Percentiles rank a stretch among this genome's conserved stretches.
phyloP scores from a whole-genome alignment of 441 rosid genomes.

The Flueggea neowawraea region DNA sequence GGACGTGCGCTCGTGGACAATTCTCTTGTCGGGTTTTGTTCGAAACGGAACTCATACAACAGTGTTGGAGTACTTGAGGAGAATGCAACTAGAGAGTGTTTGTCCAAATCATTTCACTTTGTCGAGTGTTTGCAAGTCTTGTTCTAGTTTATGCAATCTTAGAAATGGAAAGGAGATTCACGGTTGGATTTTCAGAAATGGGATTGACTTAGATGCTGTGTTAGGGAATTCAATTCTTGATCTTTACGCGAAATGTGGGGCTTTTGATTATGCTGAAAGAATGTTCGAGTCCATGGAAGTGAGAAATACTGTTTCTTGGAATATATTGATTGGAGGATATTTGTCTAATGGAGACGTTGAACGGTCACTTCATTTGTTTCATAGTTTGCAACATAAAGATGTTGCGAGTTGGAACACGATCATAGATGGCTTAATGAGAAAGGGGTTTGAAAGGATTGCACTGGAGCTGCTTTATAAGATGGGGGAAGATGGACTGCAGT shows the following conservation, averaged over 20 bases:
- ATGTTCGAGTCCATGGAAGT: slow-evolving; percentile 34
- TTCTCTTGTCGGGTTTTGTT: slow-evolving; percentile 34
- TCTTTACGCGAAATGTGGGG: slow-evolving; percentile 43
- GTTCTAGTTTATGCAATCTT: slow-evolving; percentile 32
- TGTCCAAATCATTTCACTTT: slow-evolving; percentile 50
- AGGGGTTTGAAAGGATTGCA: slow-evolving; percentile 15
- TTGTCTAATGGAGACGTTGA: slow-evolving; percentile 31
- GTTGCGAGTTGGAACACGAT: slow-evolving; percentile 26
- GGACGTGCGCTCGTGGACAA: slow-evolving; percentile 47
- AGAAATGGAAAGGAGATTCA: slow-evolving; percentile 41
- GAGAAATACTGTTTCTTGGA: slow-evolving; percentile 36
- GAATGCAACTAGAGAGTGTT: slow-evolving; percentile 31
- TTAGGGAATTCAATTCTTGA: slow-evolving; percentile 47
- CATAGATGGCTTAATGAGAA: slow-evolving; percentile 18
- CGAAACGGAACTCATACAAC: slow-evolving; percentile 16
- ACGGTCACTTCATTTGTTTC: slow-evolving; percentile 35
- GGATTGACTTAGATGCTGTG: slow-evolving; percentile 30
- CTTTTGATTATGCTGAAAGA: slow-evolving; percentile 20
- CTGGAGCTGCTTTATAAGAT: slow-evolving; percentile 20
- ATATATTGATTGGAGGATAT: slow-evolving; percentile 39
- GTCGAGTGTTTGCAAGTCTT: slow-evolving; percentile 42
- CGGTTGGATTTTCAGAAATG: slow-evolving; percentile 47
- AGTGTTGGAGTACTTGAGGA: slow-evolving; percentile 29
- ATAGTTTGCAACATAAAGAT: slow-evolving; percentile 16
- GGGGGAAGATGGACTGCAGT: slow-evolving; percentile 27